Percentiles rank a stretch among this genome's conserved stretches.
phyloP scores from a whole-genome alignment of 495 filamentous ascomycete species.

The Xylaria scruposa region DNA sequence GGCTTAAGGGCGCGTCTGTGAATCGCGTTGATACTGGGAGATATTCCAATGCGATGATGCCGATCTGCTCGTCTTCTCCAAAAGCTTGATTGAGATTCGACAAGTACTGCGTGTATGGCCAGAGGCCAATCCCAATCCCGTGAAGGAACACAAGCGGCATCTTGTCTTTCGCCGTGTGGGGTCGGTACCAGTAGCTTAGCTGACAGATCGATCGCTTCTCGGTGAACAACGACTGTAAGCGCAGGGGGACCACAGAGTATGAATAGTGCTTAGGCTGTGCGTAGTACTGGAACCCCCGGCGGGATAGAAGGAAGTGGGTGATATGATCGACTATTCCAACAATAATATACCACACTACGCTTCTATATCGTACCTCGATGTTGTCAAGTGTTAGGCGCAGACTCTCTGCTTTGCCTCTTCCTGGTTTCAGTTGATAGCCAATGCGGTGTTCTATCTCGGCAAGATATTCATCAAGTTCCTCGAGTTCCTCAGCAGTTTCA shows the following conservation, averaged over 20 bases:
- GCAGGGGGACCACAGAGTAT: slow-evolving; percentile 63
- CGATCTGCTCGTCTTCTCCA: slow-evolving; percentile 55
- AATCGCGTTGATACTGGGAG: slow-evolving; percentile 68
- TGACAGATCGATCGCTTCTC: slow-evolving; percentile 52
- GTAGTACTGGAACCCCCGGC: slow-evolving; percentile 58
- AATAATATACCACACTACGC: slow-evolving; percentile 67
- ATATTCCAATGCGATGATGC: slow-evolving; percentile 69
- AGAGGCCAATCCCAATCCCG: slow-evolving; percentile 73
- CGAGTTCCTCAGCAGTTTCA: slow-evolving; percentile 43
- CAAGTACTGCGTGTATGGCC: slow-evolving; percentile 65
- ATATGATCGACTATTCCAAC: slow-evolving; percentile 44
- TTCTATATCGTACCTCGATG: slow-evolving; percentile 65
- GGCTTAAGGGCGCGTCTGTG: slow-evolving; percentile 54
- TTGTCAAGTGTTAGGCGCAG: slow-evolving; percentile 70
- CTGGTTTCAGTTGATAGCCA: slow-evolving; percentile 54
- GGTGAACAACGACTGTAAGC: slow-evolving; percentile 52
- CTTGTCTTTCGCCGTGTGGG: slow-evolving; percentile 61
- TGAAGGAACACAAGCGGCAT: slow-evolving; percentile 70
- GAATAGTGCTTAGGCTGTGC: slow-evolving; percentile 44
- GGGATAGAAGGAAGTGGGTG: slow-evolving; percentile 46
- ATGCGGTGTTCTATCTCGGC: slow-evolving; percentile 54
- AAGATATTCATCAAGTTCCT: slow-evolving; percentile 66
- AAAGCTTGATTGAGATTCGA: slow-evolving; percentile 49
- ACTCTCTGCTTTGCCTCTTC: slow-evolving; percentile 58
- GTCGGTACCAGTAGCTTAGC: slow-evolving; percentile 69